Base-by-base conservation (phyloP, 148 eudicot genomes). In the Agrostemma githago region DNA sequence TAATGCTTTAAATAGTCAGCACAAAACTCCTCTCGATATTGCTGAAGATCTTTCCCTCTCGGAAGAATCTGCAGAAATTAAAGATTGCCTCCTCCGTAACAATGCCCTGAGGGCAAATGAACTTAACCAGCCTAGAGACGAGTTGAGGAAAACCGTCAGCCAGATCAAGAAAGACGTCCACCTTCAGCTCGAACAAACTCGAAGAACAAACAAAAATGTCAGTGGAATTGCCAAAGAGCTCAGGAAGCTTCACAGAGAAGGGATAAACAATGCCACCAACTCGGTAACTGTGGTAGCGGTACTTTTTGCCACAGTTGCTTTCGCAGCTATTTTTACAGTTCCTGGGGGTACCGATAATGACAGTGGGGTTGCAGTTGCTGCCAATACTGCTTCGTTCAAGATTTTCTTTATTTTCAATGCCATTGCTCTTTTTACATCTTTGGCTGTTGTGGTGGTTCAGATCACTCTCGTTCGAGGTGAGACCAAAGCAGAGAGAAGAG, bases 371-470 rank as follows among this genome's bases (percentile, higher is more conserved):
- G 95, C 97, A n/a, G 93, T 88, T 65, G 86, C 81, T 42, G 85
- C 84, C 11, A 72, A 39, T 37, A 64, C 80, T 2, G 78, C 76
- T 65, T 76, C 92, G 9, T 92, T 90, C 76, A 92, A 87, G 80
- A 88, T 92, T 40, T 92, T 92, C 84, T 92, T 90, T 66, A 87
- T 90, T 58, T 90, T 90, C 75, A 90, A 92, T 53, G 95, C 97
- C 11, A 77, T 92, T 70, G 96, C 97, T 0, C 90, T 92, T 10
- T 92, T 92, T 34, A 90, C 96, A 0, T 92, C 97, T 14, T 74
- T 92, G 76, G 97, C 97, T 4, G 97, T 92, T 56, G 97, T 92
- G 80, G 96, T 92, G 41, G 96, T 92, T 77, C 96, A 92, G 78
- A 92, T 90, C 17, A 90, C 97, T 4, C 81, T 92, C 51, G 97